These are phyloP conservation scores for Agastache rugosa DNA, from an alignment of 257 asterid species.

Conservation along the genomic window DNA sequence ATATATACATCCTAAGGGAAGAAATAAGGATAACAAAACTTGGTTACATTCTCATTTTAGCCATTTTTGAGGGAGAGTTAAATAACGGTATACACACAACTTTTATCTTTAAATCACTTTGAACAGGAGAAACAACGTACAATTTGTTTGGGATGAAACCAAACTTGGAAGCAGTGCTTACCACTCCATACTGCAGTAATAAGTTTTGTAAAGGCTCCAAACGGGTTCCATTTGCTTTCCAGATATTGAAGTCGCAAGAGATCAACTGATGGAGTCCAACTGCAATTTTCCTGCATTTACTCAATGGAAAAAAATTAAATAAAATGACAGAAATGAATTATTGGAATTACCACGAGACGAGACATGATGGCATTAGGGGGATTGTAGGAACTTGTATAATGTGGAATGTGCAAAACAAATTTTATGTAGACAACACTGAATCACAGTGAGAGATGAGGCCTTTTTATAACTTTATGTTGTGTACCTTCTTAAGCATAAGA, in stretches of 20 bases:
- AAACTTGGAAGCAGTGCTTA: constrained; percentile 35
- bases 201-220: constrained; percentile 34
- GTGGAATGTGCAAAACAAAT: neutral
- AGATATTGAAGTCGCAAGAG: constrained; percentile 38
- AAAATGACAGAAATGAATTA: neutral
- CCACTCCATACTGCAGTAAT: constrained; percentile 59
- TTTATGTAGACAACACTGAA: neutral
- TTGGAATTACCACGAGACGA: neutral
- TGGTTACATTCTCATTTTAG: constrained; percentile 6
- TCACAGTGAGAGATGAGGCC: neutral
- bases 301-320: neutral
- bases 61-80: neutral
- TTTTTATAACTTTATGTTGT: neutral
- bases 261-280: constrained; percentile 56
- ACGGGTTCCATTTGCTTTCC: constrained; percentile 20
- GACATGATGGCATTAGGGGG: neutral
- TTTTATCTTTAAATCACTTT: neutral
- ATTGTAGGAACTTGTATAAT: neutral
- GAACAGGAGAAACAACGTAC: constrained; percentile 6
- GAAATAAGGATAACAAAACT: neutral
- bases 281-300: constrained; percentile 58
- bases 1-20: constrained; percentile 57
- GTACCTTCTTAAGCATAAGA: neutral
- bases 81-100: neutral
- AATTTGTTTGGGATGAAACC: neutral